Evolutionary conservation across 768 basidiomycete species (phyloP), one percentile per base, ranked within the genome.

Genomic region (Megacollybia marginata): DNA sequence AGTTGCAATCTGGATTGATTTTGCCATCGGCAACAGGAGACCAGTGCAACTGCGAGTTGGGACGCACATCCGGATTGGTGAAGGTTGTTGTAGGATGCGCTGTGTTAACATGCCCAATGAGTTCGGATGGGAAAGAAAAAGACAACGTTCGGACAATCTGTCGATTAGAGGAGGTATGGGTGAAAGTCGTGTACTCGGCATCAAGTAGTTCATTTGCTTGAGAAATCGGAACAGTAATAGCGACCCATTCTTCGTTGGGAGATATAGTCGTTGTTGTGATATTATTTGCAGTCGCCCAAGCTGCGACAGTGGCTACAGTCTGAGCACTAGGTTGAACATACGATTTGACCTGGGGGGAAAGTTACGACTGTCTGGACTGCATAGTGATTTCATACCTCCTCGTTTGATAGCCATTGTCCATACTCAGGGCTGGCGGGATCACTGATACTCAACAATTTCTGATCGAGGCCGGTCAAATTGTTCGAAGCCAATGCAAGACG

Each of bases 331-430:
- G 65, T 15, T 48, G 50, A 11, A 61, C 61, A 53, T 63, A 67
- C 9, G 57, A 46, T 51, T 62, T 63, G 12, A 63, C 53, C 63
- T 66, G 50, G 28, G 18, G n/a, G 12, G 33, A 23, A 45, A 40
- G 12, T n/a, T 38, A 23, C 7, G 32, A 7, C 18, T 28, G 31
- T 28, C 5, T 49, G 13, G 7, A 8, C 4, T 10, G 9, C 13
- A 13, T 38, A 31, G 43, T 47, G 6, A 28, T 28, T 28, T 6
- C 23, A 28, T 52, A 74, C 71, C 62, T 72, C 62, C 9, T 66
- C 70, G 54, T 62, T 59, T 48, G 55, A 63, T 31, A 74, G 51
- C 47, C 67, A 65, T 53, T 70, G 61, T 15, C 70, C 66, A 54
- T 68, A 72, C 10, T 55, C 45, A 8, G 60, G 52, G 53, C 60